A percentile compares a stretch with the other conserved stretches of the same genome.
These are phyloP conservation scores for Diutina scorzettiae DNA, from an alignment of 1,139 yeast species.

Conservation along the genomic window DNA sequence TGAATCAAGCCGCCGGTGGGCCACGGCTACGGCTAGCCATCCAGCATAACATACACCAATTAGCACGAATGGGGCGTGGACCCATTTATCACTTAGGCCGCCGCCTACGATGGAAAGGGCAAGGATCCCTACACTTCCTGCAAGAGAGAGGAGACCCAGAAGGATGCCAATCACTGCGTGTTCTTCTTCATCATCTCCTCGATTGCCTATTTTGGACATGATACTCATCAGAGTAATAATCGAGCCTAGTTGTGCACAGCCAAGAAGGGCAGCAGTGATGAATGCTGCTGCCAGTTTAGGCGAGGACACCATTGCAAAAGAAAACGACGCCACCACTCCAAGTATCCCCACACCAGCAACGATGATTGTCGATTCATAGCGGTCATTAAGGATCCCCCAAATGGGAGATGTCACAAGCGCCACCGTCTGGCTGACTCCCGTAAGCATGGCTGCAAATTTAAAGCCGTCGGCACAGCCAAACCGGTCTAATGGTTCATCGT, in stretches of 20 bases:
- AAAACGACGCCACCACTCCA: constrained; percentile 20
- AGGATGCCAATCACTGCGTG: constrained; percentile 42
- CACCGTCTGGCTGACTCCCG: constrained; percentile 53
- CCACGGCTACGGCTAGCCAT: background rate
- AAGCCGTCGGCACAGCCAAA: constrained; percentile 51
- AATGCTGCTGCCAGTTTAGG: constrained; percentile 25
- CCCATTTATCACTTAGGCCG: constrained; percentile 5
- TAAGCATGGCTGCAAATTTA: constrained; percentile 50
- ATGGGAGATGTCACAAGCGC: constrained; percentile 50
- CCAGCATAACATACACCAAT: background rate
- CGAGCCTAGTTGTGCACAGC: constrained; percentile 42
- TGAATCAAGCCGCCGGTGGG: no score
- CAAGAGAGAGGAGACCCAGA: constrained; percentile 54
- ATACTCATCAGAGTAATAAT: constrained; percentile 40
- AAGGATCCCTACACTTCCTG: constrained; percentile 62
- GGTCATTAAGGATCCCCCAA: constrained; percentile 48
- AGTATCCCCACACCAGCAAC: constrained; percentile 25
- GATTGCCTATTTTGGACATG: constrained; percentile 17
- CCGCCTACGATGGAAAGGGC: constrained; percentile 53
- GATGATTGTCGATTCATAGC: constrained; percentile 19
- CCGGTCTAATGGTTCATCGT: constrained; percentile 18
- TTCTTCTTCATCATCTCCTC: constrained; percentile 8
- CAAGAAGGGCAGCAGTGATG: constrained; percentile 22
- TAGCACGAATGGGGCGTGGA: background rate
- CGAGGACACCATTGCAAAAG: constrained; percentile 16